Evolutionary conservation across 1,284 basidiomycete genomes (phyloP), one percentile per base, ranked within the genome.

Genomic region (Rhodotorula glutinis): DNA sequence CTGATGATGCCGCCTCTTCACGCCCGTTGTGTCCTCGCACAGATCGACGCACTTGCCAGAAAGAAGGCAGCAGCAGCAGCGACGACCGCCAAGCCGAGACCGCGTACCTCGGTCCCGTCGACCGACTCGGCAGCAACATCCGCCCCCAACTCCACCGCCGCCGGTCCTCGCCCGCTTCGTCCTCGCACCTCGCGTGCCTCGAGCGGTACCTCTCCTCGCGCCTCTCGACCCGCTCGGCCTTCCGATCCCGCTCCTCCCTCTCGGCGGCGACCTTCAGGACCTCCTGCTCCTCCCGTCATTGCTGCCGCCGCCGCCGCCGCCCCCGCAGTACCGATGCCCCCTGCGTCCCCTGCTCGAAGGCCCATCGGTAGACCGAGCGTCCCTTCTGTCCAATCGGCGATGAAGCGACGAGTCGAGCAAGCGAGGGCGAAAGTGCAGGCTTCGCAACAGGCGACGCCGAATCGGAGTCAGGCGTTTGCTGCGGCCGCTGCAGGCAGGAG

Each of bases 331-430:
- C 11, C 17, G 13, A 21, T 30, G 30, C 30, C 46, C 2, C n/a
- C 46, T 21, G 23, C 47, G 0, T 59, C 58, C 7, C 58, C 58
- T 16, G 53, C 53, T n/a, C 53, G 53, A 8, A 40, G 58, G 49
- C 58, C 58, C 11, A 52, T 59, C 47, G 58, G 49, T 9, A 23
- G 49, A 13, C 49, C 49, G 49, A 51, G 49, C 49, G 49, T 51
- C 49, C 49, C 49, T 21, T 4, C 4, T 14, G 21, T 14, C 25
- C 49, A 51, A 51, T 51, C 49, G 25, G 49, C 49, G 25, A 51
- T 51, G 49, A 51, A 51, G 49, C n/a, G 49, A 13, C 49, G 49
- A 16, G 49, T 51, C 49, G 49, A 51, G 13, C n/a, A 23, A 11
- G 58, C 33, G 40, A 9, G 58, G 27, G 30, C 58, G 38, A 51